Conservation (phyloP, 352 stramenopile genomes). For the Globisporangium paddicum region DNA sequence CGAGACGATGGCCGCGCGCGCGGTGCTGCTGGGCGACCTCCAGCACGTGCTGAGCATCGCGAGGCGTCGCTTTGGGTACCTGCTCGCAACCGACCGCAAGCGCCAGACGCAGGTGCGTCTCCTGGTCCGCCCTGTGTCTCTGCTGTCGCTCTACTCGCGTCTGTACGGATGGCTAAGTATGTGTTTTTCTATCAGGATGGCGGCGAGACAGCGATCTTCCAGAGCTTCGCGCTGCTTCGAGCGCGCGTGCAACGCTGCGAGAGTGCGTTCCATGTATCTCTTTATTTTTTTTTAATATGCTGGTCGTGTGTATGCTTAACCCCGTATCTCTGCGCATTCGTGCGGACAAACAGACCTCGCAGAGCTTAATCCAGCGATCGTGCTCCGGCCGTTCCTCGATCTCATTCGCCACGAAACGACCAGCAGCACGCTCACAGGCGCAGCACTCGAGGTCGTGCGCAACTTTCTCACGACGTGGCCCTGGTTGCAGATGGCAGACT, state of each 20-base stretch:
- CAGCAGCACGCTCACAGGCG: slow-evolving; percentile 90
- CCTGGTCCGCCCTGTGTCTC: not conserved
- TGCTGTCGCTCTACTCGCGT: not conserved
- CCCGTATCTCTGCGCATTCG: not conserved
- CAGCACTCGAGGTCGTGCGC: slow-evolving; percentile 92
- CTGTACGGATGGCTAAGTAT: not conserved
- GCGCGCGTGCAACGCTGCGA: slow-evolving; percentile 54
- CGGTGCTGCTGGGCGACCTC: slow-evolving; percentile 67
- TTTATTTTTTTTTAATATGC: not conserved
- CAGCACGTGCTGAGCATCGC: slow-evolving; percentile 67
- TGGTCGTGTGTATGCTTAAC: not conserved
- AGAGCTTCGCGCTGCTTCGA: slow-evolving; percentile 56
- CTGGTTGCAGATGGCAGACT: slow-evolving; percentile 40
- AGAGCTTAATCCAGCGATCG: slow-evolving; percentile 50
- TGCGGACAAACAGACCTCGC: slow-evolving; percentile 31
- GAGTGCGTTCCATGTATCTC: slow-evolving; percentile 27
- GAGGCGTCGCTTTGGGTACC: slow-evolving; percentile 47
- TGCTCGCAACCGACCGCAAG: slow-evolving; percentile 19
- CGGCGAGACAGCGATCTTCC: slow-evolving; percentile 42
- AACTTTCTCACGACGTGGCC: slow-evolving; percentile 92
- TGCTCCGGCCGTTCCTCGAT: slow-evolving; percentile 93
- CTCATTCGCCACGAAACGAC: slow-evolving; percentile 92
- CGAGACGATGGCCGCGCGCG: slow-evolving; percentile 23
- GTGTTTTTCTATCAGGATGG: slow-evolving; percentile 27
- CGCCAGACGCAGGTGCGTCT: slow-evolving; percentile 20